Evolutionary conservation across 441 rosid genomes (phyloP).

Genomic region (Jatropha podagrica): DNA sequence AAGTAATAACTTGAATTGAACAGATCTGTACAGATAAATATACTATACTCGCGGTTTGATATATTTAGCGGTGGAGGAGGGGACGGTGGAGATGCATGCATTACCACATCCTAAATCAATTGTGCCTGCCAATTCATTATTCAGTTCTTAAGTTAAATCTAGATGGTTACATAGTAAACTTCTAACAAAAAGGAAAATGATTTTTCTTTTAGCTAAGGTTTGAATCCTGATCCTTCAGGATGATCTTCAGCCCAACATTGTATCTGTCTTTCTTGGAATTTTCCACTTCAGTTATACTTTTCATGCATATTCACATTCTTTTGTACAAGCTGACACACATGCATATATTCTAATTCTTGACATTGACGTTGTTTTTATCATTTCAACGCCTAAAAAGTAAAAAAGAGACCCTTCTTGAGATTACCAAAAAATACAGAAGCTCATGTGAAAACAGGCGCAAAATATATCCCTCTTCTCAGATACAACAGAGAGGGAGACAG

Average conservation of each 20-base stretch:
- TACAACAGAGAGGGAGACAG: neutral
- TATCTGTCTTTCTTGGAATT: neutral
- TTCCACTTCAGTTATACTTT: neutral
- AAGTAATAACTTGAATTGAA: neutral
- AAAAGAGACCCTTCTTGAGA: neutral
- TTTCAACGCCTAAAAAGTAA: neutral
- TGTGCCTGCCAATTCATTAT: slow-evolving; percentile 40
- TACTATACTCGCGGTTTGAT: slow-evolving; percentile 20
- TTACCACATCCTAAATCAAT: slow-evolving; percentile 35
- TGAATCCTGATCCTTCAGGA: neutral
- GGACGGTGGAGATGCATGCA: slow-evolving; percentile 31
- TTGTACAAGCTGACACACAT: neutral
- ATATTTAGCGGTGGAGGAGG: slow-evolving; percentile 15
- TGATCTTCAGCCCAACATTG: neutral
- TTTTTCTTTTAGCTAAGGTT: neutral
- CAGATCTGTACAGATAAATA: too few relatives aligned
- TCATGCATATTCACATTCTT: neutral
- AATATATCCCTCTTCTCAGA: neutral
- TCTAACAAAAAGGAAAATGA: too few relatives aligned
- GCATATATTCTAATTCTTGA: neutral
- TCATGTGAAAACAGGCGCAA: neutral
- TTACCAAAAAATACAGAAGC: neutral
- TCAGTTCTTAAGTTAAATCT: neutral
- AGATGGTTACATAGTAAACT: too few relatives aligned
- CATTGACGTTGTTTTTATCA: neutral